Conservation (phyloP, 345 rosid species). For the Pugionium cornutum region DNA sequence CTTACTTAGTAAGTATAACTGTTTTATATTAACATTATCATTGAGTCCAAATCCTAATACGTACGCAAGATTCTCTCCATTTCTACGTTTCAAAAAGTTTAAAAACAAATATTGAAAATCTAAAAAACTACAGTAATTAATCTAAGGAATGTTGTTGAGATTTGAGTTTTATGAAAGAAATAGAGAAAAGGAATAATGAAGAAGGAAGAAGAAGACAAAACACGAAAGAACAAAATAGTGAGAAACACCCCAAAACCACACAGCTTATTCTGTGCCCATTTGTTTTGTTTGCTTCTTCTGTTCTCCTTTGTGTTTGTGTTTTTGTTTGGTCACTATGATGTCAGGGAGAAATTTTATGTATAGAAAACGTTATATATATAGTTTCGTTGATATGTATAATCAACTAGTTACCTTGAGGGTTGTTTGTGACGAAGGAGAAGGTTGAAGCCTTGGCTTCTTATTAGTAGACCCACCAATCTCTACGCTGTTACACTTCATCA, state of each 20-base stretch:
- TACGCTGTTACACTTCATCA: conserved; percentile 68
- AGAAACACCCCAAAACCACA: conserved; percentile 40
- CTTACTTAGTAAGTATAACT: conserved; percentile 17
- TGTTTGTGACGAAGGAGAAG: conserved; percentile 68
- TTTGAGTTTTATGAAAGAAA: conserved; percentile 24
- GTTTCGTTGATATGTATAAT: conserved; percentile 16
- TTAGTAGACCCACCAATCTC: conserved; percentile 65
- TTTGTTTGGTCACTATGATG: conserved; percentile 44
- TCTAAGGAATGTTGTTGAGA: conserved; percentile 24
- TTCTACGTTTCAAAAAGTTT: not conserved
- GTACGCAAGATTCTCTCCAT: conserved; percentile 1
- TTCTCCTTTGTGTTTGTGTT: conserved; percentile 46
- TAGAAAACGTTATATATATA: conserved; percentile 17
- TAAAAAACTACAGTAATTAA: not conserved
- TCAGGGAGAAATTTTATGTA: conserved; percentile 28
- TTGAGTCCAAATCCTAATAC: not conserved
- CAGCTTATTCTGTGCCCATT: conserved; percentile 51
- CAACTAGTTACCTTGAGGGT: conserved; percentile 66
- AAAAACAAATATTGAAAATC: conserved; percentile 8
- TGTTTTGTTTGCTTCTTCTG: conserved; percentile 41
- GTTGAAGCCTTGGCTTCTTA: conserved; percentile 91
- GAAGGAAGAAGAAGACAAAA: conserved; percentile 66
- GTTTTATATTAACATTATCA: conserved; percentile 9
- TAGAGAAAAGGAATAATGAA: conserved; percentile 50
- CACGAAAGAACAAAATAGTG: conserved; percentile 61